Percentiles rank a stretch among this genome's conserved stretches.
Evolutionary conservation across 305 asterid genomes (phyloP).

Genomic region (Petunia hybrid): DNA sequence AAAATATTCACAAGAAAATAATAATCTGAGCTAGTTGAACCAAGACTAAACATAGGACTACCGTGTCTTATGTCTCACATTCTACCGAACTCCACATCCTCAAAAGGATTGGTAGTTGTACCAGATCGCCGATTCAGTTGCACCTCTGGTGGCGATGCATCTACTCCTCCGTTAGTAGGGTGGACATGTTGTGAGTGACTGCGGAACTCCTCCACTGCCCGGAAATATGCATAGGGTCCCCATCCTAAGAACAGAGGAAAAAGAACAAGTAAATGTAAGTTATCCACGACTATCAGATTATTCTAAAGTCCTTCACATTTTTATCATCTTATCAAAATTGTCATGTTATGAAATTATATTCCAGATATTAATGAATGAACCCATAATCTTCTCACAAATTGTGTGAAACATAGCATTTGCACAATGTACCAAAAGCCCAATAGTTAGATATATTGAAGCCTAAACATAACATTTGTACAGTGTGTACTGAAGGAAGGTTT

Average conservation of each 20-base stretch:
- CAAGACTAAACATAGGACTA: not conserved
- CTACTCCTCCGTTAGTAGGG: constrained; percentile 35
- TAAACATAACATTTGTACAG: too few species aligned
- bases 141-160: constrained; percentile 26
- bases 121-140: constrained; percentile 41
- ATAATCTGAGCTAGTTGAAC: not conserved
- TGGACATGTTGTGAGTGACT: constrained; percentile 40
- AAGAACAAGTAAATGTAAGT: not conserved
- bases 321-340: not conserved
- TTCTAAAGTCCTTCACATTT: not conserved
- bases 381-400: not conserved
- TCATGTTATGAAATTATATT: too few species aligned
- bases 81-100: constrained; percentile 27
- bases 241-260: constrained; percentile 55
- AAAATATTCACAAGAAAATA: constrained; percentile 27
- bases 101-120: constrained; percentile 26
- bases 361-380: not conserved
- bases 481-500: too few species aligned
- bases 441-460: too few species aligned
- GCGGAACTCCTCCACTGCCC: constrained; percentile 69
- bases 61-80: not conserved
- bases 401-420: too few species aligned
- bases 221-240: constrained; percentile 77
- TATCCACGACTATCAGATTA: not conserved
- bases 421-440: too few species aligned